These are phyloP conservation scores for Lactarius sanguifluus DNA, from an alignment of 768 basidiomycete genomes.

Conservation along the genomic window DNA sequence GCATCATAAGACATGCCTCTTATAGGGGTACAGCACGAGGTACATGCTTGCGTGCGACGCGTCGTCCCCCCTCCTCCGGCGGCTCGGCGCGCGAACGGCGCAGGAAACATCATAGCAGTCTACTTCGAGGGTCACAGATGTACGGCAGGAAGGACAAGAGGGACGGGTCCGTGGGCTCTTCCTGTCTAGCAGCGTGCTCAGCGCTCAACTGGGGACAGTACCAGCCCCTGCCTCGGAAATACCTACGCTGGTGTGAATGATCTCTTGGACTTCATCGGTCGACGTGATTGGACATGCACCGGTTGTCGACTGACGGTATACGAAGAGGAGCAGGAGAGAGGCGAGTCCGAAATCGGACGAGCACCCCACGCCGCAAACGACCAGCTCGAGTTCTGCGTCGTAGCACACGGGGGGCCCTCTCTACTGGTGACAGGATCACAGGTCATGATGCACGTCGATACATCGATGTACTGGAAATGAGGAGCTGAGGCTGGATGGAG, in stretches of 20 bases:
- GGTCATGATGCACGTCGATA: neutral
- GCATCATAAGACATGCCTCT: no score
- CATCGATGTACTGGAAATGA: neutral
- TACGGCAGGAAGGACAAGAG: neutral
- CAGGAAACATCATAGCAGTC: neutral
- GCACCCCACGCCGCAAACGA: neutral
- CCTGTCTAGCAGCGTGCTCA: conserved; percentile 21
- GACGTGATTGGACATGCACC: no score
- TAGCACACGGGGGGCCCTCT: neutral
- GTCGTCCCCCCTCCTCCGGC: no score
- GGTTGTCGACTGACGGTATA: no score
- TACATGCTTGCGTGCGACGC: no score
- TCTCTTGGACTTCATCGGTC: conserved; percentile 43
- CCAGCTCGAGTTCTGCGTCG: neutral
- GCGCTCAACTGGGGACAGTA: conserved; percentile 93
- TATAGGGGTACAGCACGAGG: neutral
- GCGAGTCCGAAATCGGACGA: neutral
- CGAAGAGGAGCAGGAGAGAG: neutral
- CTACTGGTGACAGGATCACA: neutral
- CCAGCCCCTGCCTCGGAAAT: conserved; percentile 93
- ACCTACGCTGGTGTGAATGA: conserved; percentile 99
- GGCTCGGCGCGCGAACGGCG: no score
- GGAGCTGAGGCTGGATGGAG: neutral
- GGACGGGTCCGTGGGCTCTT: neutral
- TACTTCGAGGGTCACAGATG: neutral